Base-by-base conservation (phyloP, 2,329 filamentous ascomycete species). In the Pyrenochaeta sp. region DNA sequence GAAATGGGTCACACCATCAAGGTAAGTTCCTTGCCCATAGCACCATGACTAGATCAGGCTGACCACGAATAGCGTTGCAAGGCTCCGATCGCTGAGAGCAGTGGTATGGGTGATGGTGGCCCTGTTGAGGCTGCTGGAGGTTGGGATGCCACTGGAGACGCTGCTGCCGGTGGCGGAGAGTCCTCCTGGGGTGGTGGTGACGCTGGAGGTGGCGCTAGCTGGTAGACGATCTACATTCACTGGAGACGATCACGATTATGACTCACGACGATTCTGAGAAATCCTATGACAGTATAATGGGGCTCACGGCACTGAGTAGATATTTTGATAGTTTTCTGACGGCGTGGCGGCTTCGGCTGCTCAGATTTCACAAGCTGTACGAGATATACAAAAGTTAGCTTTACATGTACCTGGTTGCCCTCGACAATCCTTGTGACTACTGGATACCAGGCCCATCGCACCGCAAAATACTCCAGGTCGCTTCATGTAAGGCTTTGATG, bases 1-100 rank as follows among this genome's bases (percentile, higher is more conserved):
- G 73, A 81, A 56, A 69, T 74, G 57, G 74, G 74, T 7, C 74
- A 77, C 39, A 73, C 69, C 1, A 63, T 72, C 60, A 73, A 73
- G 62, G 71, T 72, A 55, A 51, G 62, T 54, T 3, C 30, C 2
- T 6, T 19, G 8, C 22, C 24, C 3, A 49, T 52, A 25, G 15
- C 32, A 3, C 24, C 25, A 10, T 5, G 5, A 39, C 13, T 7
- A 24, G n/a, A 9, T 4, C 36, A 32, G 13, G 34, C 64, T 71
- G 50, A 73, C 57, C 3, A 34, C 43, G 13, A 28, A 44, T 53
- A 73, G 73, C 73, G 72, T 54, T 78, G 77, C 69, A 74, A 72
- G 62, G 59, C 47, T 9, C 56, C 69, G 13, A 61, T 69, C 15
- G 60, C 63, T 12, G 69, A 72, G n/a, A 66, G 54, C 13, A 65